Conservation (phyloP, 2,329 filamentous ascomycete species). For the Fusarium concolor region DNA sequence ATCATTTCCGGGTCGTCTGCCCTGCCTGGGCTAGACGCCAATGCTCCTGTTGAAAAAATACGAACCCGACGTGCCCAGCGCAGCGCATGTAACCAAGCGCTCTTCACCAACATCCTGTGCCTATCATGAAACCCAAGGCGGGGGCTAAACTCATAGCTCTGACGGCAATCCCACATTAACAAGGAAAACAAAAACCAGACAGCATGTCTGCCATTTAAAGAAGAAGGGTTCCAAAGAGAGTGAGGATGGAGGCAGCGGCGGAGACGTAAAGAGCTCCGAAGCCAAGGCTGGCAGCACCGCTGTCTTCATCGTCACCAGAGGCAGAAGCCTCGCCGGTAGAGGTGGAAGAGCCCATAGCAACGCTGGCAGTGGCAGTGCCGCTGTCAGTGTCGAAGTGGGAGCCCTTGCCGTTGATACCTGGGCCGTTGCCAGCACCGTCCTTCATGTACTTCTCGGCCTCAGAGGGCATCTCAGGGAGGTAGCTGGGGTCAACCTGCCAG, state of each 20-base stretch:
- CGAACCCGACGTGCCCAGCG: conserved; percentile 40
- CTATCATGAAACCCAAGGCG: conserved; percentile 39
- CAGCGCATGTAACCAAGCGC: conserved; percentile 41
- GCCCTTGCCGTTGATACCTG: conserved; percentile 64
- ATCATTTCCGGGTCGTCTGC: conserved; percentile 43
- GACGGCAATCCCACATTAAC: conserved; percentile 24
- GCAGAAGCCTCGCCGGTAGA: conserved; percentile 42
- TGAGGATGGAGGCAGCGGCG: conserved; percentile 52
- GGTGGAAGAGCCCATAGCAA: conserved; percentile 48
- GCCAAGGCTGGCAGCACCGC: conserved; percentile 48
- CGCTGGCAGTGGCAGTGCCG: conserved; percentile 59
- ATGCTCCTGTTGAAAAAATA: conserved; percentile 45
- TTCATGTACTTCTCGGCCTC: conserved; percentile 65
- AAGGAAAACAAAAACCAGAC: conserved; percentile 25
- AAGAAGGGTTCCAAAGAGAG: conserved; percentile 55
- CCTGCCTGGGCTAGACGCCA: conserved; percentile 44
- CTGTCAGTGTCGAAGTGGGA: conserved; percentile 64
- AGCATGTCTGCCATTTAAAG: conserved; percentile 49
- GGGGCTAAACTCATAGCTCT: conserved; percentile 11
- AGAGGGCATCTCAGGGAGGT: conserved; percentile 64
- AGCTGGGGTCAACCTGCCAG: conserved; percentile 64
- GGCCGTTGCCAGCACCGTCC: conserved; percentile 64
- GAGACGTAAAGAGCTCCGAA: conserved; percentile 52
- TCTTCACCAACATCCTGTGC: conserved; percentile 29
- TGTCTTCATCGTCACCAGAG: conserved; percentile 44